These are phyloP conservation scores for Setaria viridis DNA, from an alignment of 202 grass and related monocot species.

Conservation along the genomic window DNA sequence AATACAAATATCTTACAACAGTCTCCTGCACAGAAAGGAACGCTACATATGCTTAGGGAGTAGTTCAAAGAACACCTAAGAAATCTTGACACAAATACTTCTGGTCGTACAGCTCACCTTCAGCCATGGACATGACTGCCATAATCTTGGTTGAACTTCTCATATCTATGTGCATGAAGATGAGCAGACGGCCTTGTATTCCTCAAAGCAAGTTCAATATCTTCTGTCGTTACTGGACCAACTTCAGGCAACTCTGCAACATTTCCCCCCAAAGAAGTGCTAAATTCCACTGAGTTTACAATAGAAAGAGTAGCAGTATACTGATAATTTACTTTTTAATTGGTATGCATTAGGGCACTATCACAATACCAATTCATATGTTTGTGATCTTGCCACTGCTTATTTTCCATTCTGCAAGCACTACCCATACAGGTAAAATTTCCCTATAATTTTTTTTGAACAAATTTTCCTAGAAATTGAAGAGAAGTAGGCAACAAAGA, in stretches of 20 bases:
- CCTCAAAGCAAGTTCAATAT: constrained; percentile 73
- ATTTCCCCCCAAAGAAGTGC: constrained; percentile 1
- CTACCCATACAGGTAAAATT: neutral
- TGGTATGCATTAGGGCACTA: neutral
- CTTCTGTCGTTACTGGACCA: constrained; percentile 60
- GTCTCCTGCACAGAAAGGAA: constrained; percentile 2
- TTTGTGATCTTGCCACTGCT: neutral
- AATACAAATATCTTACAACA: constrained; percentile 12
- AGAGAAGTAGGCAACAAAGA: neutral
- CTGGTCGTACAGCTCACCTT: constrained; percentile 24
- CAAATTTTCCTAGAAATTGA: constrained; percentile 10
- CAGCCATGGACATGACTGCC: constrained; percentile 74
- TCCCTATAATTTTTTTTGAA: too few relatives aligned
- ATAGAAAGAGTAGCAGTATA: neutral
- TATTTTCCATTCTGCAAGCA: constrained; percentile 21
- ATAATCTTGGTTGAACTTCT: constrained; percentile 94
- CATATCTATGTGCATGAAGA: constrained; percentile 86
- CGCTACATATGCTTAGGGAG: constrained; percentile 21
- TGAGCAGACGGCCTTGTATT: constrained; percentile 92
- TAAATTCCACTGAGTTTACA: neutral
- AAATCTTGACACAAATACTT: neutral
- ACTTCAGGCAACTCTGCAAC: constrained; percentile 87
- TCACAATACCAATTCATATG: neutral
- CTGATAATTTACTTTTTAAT: constrained; percentile 17
- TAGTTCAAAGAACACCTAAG: constrained; percentile 17